Percentiles rank a stretch among this genome's conserved stretches.
Conservation (phyloP, 2,329 filamentous ascomycete genomes). For the Torrubiella hemipterigena region DNA sequence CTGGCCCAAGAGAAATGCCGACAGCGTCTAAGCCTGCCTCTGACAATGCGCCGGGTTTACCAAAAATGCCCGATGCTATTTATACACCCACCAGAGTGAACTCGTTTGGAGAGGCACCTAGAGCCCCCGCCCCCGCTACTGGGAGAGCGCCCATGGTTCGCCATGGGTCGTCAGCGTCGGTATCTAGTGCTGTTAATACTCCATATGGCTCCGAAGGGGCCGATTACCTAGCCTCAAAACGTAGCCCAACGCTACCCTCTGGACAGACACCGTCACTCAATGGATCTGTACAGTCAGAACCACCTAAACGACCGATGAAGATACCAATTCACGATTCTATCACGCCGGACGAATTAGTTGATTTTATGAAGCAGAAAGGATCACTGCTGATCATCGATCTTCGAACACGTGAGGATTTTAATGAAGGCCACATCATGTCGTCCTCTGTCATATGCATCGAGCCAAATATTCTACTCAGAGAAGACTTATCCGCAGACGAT, state of each 20-base stretch:
- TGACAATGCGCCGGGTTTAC: constrained; percentile 44
- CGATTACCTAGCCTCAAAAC: no score
- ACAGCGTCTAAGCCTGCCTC: constrained; percentile 31
- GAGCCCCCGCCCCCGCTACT: constrained; percentile 52
- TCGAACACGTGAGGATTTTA: constrained; percentile 66
- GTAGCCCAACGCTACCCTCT: no score
- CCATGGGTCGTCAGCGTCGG: constrained; percentile 40
- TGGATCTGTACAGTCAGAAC: no score
- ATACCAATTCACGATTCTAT: constrained; percentile 46
- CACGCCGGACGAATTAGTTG: constrained; percentile 56
- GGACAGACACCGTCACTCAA: no score
- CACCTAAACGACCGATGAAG: no score
- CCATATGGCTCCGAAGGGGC: no score
- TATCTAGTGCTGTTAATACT: no score
- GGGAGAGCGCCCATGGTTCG: constrained; percentile 52
- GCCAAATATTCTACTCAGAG: constrained; percentile 57
- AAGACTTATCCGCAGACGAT: constrained; percentile 50
- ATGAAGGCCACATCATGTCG: constrained; percentile 79
- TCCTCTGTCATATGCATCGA: constrained; percentile 83
- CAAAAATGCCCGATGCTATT: constrained; percentile 61
- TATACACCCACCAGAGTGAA: constrained; percentile 69
- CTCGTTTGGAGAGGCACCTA: constrained; percentile 50
- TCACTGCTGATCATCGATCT: constrained; percentile 80
- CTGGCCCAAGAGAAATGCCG: constrained; percentile 43
- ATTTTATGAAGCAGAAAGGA: constrained; percentile 46